Evolutionary conservation across 169 alveolate genomes (phyloP), one percentile per base, ranked within the genome.

Genomic region (Cryptosporidium baileyi): DNA sequence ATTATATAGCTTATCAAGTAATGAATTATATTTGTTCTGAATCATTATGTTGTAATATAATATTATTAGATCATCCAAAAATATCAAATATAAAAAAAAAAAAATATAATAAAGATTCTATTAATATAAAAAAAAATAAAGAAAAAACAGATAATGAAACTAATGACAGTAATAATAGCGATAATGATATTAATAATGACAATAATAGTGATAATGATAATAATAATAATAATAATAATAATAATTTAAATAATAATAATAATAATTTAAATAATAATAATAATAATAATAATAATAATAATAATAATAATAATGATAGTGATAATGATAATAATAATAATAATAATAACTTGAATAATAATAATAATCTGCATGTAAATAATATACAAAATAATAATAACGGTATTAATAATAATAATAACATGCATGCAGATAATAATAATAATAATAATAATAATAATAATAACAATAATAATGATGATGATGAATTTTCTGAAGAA

Each of bases 41-140:
- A 74, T 11, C 49, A 11, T 74, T 74, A 0, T 22, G 15, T 11
- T 74, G 85, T 57, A 74, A 57, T 36, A 38, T 74, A 38, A 74
- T 74, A 22, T 41, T 74, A 13, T 22, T 74, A 40, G 85, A 57
- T 44, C 65, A 60, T 54, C 85, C 85, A 38, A 74, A 59, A 15
- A 57, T 45, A 8, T 3, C 67, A 22, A 22, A 19, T 54, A 8
- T 28, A 24, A 67, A 67, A 11, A 52, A 32, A 67, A 17, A 32
- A 41, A 2, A 9, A 1, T 19, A 15, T 22, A 2, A 22, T 38
- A 28, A 61, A 13, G 30, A 19, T 22, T 9, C 52, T 13, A 63
- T 24, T 4, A 19, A 26, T 1, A 44, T 43, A 9, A 61, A 41
- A 7, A 19, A 19, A 15, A 41, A 36, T 3, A 61, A 62, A 43